Evolutionary conservation across 345 rosid species (phyloP).

Genomic region (Syzygium jambos): DNA sequence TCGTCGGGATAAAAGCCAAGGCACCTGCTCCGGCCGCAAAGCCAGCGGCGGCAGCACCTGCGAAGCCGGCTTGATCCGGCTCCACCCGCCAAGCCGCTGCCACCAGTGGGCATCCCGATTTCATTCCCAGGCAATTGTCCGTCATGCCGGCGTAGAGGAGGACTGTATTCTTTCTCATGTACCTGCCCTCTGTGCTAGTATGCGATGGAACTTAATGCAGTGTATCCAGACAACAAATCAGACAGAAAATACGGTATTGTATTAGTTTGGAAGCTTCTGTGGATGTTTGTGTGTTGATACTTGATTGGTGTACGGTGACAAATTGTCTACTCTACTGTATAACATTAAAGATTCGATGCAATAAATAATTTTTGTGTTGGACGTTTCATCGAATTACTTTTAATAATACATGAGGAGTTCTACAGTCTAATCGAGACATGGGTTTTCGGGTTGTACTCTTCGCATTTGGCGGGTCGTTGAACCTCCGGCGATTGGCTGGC

Average conservation of each 20-base stretch:
- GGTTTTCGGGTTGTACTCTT: not conserved
- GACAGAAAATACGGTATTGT: not conserved
- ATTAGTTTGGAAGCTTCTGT: not conserved
- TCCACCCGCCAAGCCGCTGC: not conserved
- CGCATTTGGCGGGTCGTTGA: not conserved
- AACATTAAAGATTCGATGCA: not conserved
- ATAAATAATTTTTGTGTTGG: not conserved
- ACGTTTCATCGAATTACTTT: not conserved
- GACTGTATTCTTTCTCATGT: not conserved
- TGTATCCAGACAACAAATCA: not conserved
- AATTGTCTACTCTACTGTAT: not conserved
- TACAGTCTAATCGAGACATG: not conserved
- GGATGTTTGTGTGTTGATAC: not conserved
- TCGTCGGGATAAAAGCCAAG: not conserved
- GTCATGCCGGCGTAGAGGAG: not conserved
- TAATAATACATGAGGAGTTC: not conserved
- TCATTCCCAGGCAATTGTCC: not conserved
- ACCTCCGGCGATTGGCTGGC: too few relatives aligned
- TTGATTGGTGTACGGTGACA: not conserved
- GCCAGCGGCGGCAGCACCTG: not conserved
- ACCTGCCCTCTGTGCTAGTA: not conserved
- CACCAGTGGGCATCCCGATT: not conserved
- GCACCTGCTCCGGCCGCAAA: not conserved
- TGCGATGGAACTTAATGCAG: not conserved
- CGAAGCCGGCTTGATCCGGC: not conserved